Conservation (phyloP, 345 rosid species). For the Nephelium lappaceum region DNA sequence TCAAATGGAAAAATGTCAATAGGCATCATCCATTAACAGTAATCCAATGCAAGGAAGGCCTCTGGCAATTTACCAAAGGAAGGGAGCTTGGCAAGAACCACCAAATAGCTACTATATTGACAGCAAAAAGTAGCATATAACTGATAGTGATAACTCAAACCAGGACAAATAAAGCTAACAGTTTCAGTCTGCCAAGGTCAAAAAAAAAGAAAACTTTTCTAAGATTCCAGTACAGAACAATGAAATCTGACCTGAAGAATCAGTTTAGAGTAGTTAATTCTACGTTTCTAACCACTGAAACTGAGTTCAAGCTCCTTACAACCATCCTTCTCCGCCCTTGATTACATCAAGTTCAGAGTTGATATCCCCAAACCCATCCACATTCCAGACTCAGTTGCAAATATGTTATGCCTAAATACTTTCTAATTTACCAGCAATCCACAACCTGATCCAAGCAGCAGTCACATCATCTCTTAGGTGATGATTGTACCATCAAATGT, state of each 20-base stretch:
- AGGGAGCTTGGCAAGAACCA: neutral
- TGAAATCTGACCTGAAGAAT: neutral
- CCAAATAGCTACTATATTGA: neutral
- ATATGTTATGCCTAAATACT: neutral
- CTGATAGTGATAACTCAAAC: neutral
- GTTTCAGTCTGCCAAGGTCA: neutral
- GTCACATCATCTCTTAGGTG: neutral
- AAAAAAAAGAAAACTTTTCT: neutral
- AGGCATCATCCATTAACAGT: neutral
- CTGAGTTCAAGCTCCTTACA: neutral
- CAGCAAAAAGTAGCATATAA: neutral
- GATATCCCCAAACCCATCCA: no score
- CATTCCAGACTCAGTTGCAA: neutral
- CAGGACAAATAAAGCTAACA: neutral
- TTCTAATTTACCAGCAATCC: neutral
- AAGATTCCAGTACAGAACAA: neutral
- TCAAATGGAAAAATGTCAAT: neutral
- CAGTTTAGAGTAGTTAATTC: neutral
- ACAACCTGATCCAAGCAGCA: neutral
- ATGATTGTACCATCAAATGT: neutral
- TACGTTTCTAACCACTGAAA: neutral
- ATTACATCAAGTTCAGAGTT: neutral
- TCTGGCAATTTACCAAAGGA: neutral
- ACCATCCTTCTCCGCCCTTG: neutral
- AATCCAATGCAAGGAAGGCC: neutral